These are phyloP conservation scores for Trichosanthes truncata DNA, from an alignment of 306 rosid genomes.

Conservation along the genomic window DNA sequence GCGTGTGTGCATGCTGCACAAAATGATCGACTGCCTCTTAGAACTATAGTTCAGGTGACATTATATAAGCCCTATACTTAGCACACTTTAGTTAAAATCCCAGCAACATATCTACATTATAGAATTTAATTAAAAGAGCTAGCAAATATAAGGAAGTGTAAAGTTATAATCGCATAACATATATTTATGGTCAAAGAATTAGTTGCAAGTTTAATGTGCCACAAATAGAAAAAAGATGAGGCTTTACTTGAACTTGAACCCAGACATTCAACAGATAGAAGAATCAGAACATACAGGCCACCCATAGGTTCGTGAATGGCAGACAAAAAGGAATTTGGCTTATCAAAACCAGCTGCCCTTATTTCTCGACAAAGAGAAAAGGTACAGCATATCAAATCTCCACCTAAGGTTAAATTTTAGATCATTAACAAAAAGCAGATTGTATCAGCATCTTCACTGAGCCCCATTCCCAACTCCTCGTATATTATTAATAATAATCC, in stretches of 20 bases:
- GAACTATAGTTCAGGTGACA: conserved; percentile 78
- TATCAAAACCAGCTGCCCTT: not conserved
- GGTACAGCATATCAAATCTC: not conserved
- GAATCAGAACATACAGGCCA: not conserved
- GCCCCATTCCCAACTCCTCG: not conserved
- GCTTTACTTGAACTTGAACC: not conserved
- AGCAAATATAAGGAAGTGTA: not conserved
- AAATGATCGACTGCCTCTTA: conserved; percentile 84
- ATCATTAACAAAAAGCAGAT: not conserved
- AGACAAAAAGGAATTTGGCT: not conserved
- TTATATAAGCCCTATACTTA: not conserved
- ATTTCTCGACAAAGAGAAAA: not conserved
- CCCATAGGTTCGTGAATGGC: not conserved
- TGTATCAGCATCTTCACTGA: not conserved
- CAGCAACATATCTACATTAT: not conserved
- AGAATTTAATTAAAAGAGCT: not conserved
- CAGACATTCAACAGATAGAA: not conserved
- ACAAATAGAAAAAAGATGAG: not conserved
- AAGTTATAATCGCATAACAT: not conserved
- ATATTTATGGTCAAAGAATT: not conserved
- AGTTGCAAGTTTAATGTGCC: not conserved
- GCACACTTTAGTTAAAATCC: not conserved
- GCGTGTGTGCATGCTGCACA: conserved; percentile 91
- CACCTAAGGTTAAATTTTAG: not conserved
- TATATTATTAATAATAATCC: not conserved